Conservation (phyloP, 441 rosid species). For the Populus hybrid region DNA sequence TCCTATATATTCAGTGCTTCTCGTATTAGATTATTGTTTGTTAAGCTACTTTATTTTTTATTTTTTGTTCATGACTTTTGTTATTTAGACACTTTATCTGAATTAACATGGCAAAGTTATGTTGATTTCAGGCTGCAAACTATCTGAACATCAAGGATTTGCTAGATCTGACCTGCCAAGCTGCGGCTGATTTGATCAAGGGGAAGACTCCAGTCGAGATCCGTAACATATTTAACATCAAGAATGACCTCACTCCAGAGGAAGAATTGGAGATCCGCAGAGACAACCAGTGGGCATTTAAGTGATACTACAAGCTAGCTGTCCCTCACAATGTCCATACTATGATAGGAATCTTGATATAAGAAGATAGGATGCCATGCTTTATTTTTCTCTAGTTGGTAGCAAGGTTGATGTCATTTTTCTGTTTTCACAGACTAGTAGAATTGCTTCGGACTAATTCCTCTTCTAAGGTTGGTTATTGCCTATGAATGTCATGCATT, state of each 20-base stretch:
- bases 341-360: not conserved
- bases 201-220: constrained; percentile 46
- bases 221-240: constrained; percentile 34
- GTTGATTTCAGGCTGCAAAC: constrained; percentile 38
- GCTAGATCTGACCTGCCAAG: constrained; percentile 46
- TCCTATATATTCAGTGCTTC: not conserved
- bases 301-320: constrained; percentile 13
- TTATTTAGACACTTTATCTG: not conserved
- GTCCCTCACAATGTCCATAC: not conserved
- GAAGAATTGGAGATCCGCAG: constrained; percentile 41
- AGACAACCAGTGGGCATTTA: constrained; percentile 52
- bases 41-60: not conserved
- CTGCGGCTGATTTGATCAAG: constrained; percentile 46
- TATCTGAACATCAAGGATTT: constrained; percentile 38
- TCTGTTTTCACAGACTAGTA: not conserved
- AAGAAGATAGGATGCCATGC: not conserved
- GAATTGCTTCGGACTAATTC: not conserved
- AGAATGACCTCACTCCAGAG: constrained; percentile 38
- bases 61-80: not conserved
- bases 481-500: not conserved
- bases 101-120: not conserved
- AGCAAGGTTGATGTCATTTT: not conserved
- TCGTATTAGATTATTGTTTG: not conserved
- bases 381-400: not conserved
- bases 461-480: not conserved